These are phyloP conservation scores for Debaryomycetaceae sp. DNA, from an alignment of 1,139 yeast genomes.

Conservation along the genomic window DNA sequence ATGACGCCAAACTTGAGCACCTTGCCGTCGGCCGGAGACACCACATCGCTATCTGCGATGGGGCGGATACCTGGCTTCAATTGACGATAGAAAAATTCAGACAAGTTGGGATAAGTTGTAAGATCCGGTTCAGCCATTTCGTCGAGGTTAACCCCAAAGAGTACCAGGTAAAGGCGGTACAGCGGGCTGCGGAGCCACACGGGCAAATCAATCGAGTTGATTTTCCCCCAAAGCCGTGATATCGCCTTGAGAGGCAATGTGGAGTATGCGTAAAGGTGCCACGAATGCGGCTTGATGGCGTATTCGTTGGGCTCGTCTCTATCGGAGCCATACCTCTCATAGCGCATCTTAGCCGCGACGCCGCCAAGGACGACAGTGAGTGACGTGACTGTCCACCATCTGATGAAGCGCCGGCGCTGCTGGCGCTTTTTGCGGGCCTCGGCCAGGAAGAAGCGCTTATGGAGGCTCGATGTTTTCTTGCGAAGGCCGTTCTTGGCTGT, in stretches of 20 bases:
- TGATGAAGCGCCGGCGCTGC: conserved; percentile 48
- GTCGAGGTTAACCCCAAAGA: conserved; percentile 85
- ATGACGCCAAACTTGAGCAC: conserved; percentile 83
- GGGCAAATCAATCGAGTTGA: conserved; percentile 81
- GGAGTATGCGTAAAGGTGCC: conserved; percentile 86
- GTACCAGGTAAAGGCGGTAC: conserved; percentile 66
- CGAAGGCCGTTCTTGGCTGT: conserved; percentile 32
- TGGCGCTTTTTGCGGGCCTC: conserved; percentile 42
- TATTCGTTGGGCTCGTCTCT: conserved; percentile 31
- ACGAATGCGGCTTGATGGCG: conserved; percentile 62
- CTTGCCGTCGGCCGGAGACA: conserved; percentile 92
- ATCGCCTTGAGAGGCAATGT: conserved; percentile 88
- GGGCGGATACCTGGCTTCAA: conserved; percentile 81
- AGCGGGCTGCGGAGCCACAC: conserved; percentile 86
- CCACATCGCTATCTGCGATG: conserved; percentile 62
- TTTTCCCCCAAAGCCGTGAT: conserved; percentile 91
- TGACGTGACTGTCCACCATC: conserved; percentile 70
- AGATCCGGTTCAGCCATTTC: conserved; percentile 87
- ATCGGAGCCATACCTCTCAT: conserved; percentile 35
- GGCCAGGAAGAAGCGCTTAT: conserved; percentile 38
- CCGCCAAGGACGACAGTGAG: conserved; percentile 63
- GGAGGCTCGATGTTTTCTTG: conserved; percentile 33
- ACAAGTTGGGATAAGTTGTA: conserved; percentile 66
- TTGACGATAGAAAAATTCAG: conserved; percentile 87
- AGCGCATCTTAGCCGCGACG: conserved; percentile 51